Conservation (phyloP, 2,329 filamentous ascomycete species). For the Dichotomopilus funicola region DNA sequence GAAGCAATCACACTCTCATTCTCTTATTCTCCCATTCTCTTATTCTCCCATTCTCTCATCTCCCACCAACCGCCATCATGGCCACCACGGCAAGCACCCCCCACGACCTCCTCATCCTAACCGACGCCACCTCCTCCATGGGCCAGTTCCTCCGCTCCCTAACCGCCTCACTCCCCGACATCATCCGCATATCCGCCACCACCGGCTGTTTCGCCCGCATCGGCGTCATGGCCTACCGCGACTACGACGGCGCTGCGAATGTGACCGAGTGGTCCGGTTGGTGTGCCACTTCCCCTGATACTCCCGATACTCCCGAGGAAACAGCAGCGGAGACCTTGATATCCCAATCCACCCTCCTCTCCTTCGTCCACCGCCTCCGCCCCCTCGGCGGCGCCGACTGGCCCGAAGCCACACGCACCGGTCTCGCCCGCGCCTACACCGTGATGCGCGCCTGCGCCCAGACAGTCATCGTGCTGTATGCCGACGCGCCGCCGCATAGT, state of each 20-base stretch:
- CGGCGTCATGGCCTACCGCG: slow-evolving; percentile 44
- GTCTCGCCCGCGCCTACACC: slow-evolving; percentile 39
- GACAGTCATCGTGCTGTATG: slow-evolving; percentile 43
- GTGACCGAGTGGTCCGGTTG: slow-evolving; percentile 47
- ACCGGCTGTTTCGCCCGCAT: slow-evolving; percentile 45
- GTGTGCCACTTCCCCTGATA: slow-evolving; percentile 24
- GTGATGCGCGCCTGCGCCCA: slow-evolving; percentile 42
- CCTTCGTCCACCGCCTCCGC: slow-evolving; percentile 30
- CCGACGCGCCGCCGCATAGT: slow-evolving; percentile 43
- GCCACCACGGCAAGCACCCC: not conserved
- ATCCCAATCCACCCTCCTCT: slow-evolving; percentile 31
- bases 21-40: too few species aligned
- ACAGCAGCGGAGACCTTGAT: slow-evolving; percentile 21
- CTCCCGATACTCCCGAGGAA: too few species aligned
- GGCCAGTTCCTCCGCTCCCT: slow-evolving; percentile 36
- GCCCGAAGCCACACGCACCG: slow-evolving; percentile 45
- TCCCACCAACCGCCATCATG: not conserved
- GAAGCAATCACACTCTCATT: too few species aligned
- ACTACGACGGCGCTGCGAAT: slow-evolving; percentile 32
- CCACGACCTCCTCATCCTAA: slow-evolving; percentile 43
- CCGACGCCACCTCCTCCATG: slow-evolving; percentile 44
- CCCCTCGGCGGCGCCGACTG: slow-evolving; percentile 35
- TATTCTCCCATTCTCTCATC: too few species aligned
- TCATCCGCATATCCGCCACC: slow-evolving; percentile 42
- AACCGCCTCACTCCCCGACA: slow-evolving; percentile 41